Evolutionary conservation across 2,329 filamentous ascomycete species (phyloP).

Genomic region (Paecilomyces sp.): DNA sequence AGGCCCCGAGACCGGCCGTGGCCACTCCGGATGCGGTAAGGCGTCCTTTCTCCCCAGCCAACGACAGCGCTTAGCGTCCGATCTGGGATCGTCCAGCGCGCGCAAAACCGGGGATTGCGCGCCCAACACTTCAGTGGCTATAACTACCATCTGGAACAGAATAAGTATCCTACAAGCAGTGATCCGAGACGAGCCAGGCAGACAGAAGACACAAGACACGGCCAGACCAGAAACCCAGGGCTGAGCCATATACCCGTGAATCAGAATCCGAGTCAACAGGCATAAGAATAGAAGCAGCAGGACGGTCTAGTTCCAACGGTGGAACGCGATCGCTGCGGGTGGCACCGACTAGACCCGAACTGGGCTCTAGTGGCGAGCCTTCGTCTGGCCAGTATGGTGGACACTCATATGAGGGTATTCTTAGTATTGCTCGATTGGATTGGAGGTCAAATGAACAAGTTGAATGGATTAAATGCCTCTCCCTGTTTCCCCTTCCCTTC

Average conservation of each 20-base stretch:
- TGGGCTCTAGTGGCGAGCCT: background rate
- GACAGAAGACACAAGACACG: too few species aligned
- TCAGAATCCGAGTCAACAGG: background rate
- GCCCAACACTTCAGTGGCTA: too few species aligned
- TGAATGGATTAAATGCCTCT: background rate
- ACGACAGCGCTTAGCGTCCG: background rate
- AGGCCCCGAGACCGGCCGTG: background rate
- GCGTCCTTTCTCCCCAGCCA: background rate
- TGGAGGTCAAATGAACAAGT: background rate
- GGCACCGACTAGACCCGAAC: background rate
- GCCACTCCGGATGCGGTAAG: background rate
- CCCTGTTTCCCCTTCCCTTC: too few species aligned
- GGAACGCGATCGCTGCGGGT: background rate
- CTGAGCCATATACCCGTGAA: background rate
- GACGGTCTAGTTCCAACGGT: background rate
- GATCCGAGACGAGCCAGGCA: too few species aligned
- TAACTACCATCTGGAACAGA: too few species aligned
- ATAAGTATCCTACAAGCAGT: too few species aligned
- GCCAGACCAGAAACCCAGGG: background rate
- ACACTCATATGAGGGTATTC: too few species aligned
- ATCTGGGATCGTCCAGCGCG: background rate
- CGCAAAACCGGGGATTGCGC: background rate
- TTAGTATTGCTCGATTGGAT: too few species aligned
- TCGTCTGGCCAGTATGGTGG: too few species aligned
- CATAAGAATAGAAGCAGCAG: background rate